phyloP scores from a whole-genome alignment of 371 early-diverging fungal species.

The Syncephalastrum contaminatum region DNA sequence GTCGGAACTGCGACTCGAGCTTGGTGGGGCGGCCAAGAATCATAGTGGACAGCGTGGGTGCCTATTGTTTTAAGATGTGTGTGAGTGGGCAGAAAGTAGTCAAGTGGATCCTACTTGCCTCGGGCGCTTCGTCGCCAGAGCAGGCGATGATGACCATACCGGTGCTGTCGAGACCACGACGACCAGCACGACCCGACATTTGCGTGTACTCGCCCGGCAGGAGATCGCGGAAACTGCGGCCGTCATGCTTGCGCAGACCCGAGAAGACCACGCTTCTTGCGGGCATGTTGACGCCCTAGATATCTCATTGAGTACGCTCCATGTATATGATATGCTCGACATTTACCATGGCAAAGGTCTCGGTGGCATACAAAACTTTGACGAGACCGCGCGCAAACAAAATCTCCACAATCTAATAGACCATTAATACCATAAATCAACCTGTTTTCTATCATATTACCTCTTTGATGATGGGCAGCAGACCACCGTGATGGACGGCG shows the following conservation, averaged over 20 bases:
- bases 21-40: conserved; percentile 88
- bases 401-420: conserved; percentile 87
- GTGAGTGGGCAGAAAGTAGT: background rate
- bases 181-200: conserved; percentile 99
- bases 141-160: conserved; percentile 94
- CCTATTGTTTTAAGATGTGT: conserved; percentile 19
- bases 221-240: conserved; percentile 80
- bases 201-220: conserved; percentile 98
- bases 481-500: conserved; percentile 97
- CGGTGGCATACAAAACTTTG: conserved; percentile 68
- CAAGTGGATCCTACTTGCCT: conserved; percentile 28
- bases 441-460: conserved; percentile 24
- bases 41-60: conserved; percentile 69
- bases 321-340: background rate
- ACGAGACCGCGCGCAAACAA: conserved; percentile 93
- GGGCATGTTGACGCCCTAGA: conserved; percentile 97
- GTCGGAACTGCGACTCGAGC: conserved; percentile 94
- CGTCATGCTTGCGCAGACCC: conserved; percentile 92
- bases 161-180: conserved; percentile 94
- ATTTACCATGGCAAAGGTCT: conserved; percentile 55
- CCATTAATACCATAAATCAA: background rate
- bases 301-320: background rate
- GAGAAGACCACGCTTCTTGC: conserved; percentile 96
- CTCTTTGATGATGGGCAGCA: conserved; percentile 98
- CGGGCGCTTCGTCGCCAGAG: conserved; percentile 67